Percentiles rank a stretch among this genome's conserved stretches.
These are phyloP conservation scores for Macrocystidia cucumis DNA, from an alignment of 1,284 basidiomycete genomes.

Conservation along the genomic window DNA sequence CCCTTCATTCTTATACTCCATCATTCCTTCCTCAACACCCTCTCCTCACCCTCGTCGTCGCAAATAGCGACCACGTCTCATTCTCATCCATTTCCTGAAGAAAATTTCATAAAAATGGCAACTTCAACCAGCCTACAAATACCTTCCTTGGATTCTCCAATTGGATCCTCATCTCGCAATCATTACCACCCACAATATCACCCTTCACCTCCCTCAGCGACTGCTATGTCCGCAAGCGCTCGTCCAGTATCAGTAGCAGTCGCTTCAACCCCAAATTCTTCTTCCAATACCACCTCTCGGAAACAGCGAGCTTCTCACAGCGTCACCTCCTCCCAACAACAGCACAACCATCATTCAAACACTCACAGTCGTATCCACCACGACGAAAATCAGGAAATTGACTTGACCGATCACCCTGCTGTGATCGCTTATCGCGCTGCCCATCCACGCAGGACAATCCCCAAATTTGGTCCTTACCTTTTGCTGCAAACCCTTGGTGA, in stretches of 20 bases:
- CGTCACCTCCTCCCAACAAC: conserved; percentile 23
- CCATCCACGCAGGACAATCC: conserved; percentile 80
- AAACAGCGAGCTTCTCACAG: conserved; percentile 34
- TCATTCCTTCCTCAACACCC: background rate
- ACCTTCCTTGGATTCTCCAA: conserved; percentile 14
- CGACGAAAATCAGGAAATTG: conserved; percentile 39
- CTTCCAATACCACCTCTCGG: conserved; percentile 19
- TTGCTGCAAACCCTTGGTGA: conserved; percentile 93
- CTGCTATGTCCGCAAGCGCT: conserved; percentile 5
- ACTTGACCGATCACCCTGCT: conserved; percentile 81
- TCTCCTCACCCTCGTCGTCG: conserved; percentile 2
- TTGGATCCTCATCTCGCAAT: conserved; percentile 13
- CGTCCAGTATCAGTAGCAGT: conserved; percentile 26
- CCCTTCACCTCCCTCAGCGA: background rate
- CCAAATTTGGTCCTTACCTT: conserved; percentile 94
- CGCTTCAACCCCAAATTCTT: conserved; percentile 15
- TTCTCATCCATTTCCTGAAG: background rate
- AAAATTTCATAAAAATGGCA: conserved; percentile 1
- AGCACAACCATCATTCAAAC: conserved; percentile 13
- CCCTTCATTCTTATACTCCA: too few relatives aligned
- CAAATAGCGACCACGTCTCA: background rate
- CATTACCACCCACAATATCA: conserved; percentile 8
- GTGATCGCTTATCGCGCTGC: conserved; percentile 80
- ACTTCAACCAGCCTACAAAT: conserved; percentile 20
- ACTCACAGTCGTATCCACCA: conserved; percentile 11